A percentile compares a stretch with the other conserved stretches of the same genome.
Evolutionary conservation across 805 yeast species (phyloP).

Genomic region (Wickerhamiella lipophila): DNA sequence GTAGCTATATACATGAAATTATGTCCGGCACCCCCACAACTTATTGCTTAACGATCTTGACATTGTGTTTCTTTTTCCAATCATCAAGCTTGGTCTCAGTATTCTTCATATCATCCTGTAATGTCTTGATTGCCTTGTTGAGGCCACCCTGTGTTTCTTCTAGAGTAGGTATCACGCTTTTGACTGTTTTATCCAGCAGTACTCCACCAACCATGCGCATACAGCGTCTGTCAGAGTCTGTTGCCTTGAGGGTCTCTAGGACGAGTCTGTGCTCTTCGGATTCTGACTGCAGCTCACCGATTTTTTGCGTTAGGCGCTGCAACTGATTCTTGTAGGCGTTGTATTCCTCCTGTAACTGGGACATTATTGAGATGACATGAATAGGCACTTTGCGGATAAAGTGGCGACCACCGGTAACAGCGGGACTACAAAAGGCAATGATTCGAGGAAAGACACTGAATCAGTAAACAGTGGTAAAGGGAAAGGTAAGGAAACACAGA

Average conservation of each 20-base stretch:
- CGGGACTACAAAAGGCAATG: too few relatives aligned
- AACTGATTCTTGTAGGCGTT: conserved; percentile 29
- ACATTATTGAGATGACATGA: conserved; percentile 17
- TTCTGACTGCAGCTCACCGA: conserved; percentile 32
- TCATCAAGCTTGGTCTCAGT: conserved; percentile 34
- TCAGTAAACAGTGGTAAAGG: too few relatives aligned
- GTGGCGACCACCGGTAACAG: background rate
- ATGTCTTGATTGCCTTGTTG: conserved; percentile 29
- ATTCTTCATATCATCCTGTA: conserved; percentile 32
- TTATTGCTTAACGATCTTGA: conserved; percentile 32
- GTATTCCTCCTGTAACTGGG: conserved; percentile 31
- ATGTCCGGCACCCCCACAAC: background rate
- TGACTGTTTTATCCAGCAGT: conserved; percentile 66
- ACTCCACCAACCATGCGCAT: conserved; percentile 93
- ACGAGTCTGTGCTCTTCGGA: conserved; percentile 41
- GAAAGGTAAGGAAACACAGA: too few relatives aligned
- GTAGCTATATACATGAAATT: too few relatives aligned
- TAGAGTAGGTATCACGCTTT: conserved; percentile 56
- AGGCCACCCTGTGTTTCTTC: conserved; percentile 43
- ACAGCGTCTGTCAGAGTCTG: conserved; percentile 56
- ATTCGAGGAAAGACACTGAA: too few relatives aligned
- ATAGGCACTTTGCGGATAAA: conserved; percentile 19
- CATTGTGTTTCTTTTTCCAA: conserved; percentile 41
- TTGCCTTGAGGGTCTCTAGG: conserved; percentile 39
- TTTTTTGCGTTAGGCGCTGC: conserved; percentile 29